Evolutionary conservation across 1,284 basidiomycete genomes (phyloP).

Genomic region (Microbotryomycetes sp.): DNA sequence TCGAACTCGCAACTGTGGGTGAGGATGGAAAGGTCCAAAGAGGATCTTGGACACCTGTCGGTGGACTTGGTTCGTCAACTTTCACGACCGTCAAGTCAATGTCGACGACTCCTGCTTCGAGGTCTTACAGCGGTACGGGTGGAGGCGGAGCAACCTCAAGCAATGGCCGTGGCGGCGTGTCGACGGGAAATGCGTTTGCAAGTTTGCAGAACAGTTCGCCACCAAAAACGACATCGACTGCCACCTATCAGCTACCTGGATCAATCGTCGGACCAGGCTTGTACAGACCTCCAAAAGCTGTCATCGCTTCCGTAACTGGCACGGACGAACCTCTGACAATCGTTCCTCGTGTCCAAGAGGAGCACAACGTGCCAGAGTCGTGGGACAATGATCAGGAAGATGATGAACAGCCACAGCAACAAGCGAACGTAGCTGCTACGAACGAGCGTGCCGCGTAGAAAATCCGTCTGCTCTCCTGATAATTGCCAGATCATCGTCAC

Average conservation of each 20-base stretch:
- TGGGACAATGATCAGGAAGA: conserved; percentile 15
- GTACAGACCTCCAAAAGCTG: conserved; percentile 19
- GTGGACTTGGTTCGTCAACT: too few species aligned
- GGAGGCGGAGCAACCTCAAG: not conserved
- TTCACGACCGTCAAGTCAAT: conserved; percentile 1
- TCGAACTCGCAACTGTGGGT: conserved; percentile 14
- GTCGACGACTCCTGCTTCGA: not conserved
- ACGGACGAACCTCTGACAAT: conserved; percentile 2
- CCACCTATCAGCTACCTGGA: not conserved
- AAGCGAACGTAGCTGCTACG: not conserved
- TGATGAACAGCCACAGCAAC: not conserved
- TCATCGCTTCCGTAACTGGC: conserved; percentile 12
- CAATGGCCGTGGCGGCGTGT: not conserved
- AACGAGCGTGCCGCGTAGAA: too few species aligned
- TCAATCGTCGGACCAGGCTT: too few species aligned
- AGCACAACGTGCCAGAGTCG: conserved; percentile 20
- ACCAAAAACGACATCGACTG: conserved; percentile 3
- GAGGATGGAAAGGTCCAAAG: conserved; percentile 25
- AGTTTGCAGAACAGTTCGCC: not conserved
- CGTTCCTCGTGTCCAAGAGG: not conserved
- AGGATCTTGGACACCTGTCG: conserved; percentile 25
- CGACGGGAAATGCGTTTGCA: conserved; percentile 22
- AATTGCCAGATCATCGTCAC: not conserved
- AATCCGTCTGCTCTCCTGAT: too few species aligned
- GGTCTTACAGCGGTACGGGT: not conserved